Evolutionary conservation across 108 stramenopile genomes (phyloP).

Genomic region (Discostella stelligeroides): DNA sequence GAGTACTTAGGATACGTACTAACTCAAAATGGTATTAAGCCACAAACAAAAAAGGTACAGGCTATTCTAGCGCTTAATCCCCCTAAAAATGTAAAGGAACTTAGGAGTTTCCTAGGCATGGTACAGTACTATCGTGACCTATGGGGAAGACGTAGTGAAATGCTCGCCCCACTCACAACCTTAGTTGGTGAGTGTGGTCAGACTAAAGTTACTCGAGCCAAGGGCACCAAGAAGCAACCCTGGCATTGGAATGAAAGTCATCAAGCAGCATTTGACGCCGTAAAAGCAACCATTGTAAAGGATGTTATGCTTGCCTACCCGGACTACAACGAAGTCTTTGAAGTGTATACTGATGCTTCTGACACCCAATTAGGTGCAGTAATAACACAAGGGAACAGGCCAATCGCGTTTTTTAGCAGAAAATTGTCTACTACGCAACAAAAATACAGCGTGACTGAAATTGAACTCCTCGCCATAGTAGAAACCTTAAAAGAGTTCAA

Average conservation of each 20-base stretch:
- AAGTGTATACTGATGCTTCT: conserved; percentile 55
- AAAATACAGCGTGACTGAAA: no score
- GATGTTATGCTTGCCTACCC: conserved; percentile 34
- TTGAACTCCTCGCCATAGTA: no score
- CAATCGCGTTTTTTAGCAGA: no score
- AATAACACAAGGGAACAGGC: no score
- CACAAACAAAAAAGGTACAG: conserved; percentile 13
- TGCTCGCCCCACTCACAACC: not conserved
- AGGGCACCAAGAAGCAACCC: no score
- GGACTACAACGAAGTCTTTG: conserved; percentile 49
- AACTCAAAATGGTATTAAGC: no score
- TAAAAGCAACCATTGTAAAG: not conserved
- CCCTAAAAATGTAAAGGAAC: not conserved
- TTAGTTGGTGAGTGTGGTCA: conserved; percentile 9
- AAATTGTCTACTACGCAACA: no score
- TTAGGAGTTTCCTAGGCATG: conserved; percentile 4
- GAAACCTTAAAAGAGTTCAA: no score
- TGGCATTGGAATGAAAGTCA: not conserved
- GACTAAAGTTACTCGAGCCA: not conserved
- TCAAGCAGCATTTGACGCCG: not conserved
- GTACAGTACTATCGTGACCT: no score
- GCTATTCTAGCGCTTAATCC: not conserved
- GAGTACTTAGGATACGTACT: no score
- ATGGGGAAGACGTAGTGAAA: not conserved
- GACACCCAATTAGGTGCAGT: not conserved